A percentile compares a stretch with the other conserved stretches of the same genome.
These are phyloP conservation scores for Cryptococcus sp. DNA, from an alignment of 1,284 basidiomycete species.

Conservation along the genomic window DNA sequence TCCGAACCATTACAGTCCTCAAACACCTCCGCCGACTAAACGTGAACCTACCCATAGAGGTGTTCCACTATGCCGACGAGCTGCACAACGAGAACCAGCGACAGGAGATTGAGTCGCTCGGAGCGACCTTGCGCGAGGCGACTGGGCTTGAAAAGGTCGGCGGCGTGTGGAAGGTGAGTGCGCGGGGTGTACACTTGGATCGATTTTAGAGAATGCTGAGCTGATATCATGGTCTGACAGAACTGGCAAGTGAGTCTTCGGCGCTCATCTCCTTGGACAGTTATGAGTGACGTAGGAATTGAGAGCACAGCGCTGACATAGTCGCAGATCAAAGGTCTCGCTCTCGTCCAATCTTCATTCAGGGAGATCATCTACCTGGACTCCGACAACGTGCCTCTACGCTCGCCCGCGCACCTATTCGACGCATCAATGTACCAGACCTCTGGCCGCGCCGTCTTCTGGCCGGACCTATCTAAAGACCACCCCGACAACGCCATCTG, in stretches of 20 bases:
- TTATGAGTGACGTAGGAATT: background rate
- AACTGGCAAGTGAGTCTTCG: constrained; percentile 50
- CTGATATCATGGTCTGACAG: constrained; percentile 30
- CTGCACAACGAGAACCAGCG: constrained; percentile 39
- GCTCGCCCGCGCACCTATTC: constrained; percentile 54
- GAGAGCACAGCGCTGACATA: background rate
- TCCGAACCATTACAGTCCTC: constrained; percentile 50
- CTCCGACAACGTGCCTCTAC: constrained; percentile 55
- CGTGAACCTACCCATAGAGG: constrained; percentile 52
- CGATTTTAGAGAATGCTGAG: background rate
- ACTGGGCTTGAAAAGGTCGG: constrained; percentile 29
- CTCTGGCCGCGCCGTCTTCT: constrained; percentile 55
- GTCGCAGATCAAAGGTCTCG: constrained; percentile 55
- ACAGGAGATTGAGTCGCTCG: constrained; percentile 45
- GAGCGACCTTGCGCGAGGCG: constrained; percentile 45
- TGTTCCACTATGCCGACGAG: constrained; percentile 56
- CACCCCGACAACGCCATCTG: constrained; percentile 58
- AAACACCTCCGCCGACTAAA: constrained; percentile 47
- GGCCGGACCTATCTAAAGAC: constrained; percentile 58
- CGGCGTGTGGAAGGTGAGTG: constrained; percentile 42
- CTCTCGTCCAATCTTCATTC: constrained; percentile 55
- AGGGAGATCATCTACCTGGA: constrained; percentile 52
- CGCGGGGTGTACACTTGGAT: background rate
- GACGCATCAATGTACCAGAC: constrained; percentile 45
- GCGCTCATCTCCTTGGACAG: background rate